Evolutionary conservation across 192 early-diverging fungal genomes (phyloP), one percentile per base, ranked within the genome.

Genomic region (Mortierella alpina): DNA sequence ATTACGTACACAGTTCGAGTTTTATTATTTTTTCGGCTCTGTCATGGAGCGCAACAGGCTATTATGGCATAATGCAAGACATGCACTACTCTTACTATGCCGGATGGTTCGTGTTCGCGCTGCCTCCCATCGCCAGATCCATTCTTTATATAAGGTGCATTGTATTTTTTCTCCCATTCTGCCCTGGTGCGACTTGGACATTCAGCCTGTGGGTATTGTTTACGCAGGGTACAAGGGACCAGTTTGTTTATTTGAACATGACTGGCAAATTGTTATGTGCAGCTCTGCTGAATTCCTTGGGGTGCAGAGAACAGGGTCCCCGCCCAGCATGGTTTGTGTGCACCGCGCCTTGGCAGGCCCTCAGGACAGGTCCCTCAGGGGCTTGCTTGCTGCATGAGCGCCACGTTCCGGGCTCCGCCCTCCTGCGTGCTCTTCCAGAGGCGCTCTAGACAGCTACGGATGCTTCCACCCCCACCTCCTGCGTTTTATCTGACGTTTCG

Each of bases 221-320:
- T 73, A 63, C 51, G 52, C 69, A 53, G 31, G 31, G 31, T 3
- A 31, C 49, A 49, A 54, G 51, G 48, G 52, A 48, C 45, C 20
- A 48, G 62, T 55, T 73, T 73, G 71, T 73, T 73, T 73, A 65
- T 59, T 59, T 65, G 63, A 59, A 55, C n/a, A 73, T 73, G 71
- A 73, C 71, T 73, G 71, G 62, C 66, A 68, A 46, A 56, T 55
- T 20, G 31, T 31, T 31, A 3, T 31, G 31, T 31, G 31, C 31
- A 31, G 31, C 31, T 31, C 31, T 31, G 31, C 31, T 31, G 31
- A 31, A 31, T 31, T 31, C 31, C 31, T 31, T 31, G 31, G 31
- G 31, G 31, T 31, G 31, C 31, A 31, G 31, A 3, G 31, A 31
- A 3, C 31, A 31, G 53, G 53, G 15, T 4, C 53, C 53, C 8